Evolutionary conservation across 768 basidiomycete genomes (phyloP), one percentile per base, ranked within the genome.

Genomic region (Tricholoma bakamatsutake): DNA sequence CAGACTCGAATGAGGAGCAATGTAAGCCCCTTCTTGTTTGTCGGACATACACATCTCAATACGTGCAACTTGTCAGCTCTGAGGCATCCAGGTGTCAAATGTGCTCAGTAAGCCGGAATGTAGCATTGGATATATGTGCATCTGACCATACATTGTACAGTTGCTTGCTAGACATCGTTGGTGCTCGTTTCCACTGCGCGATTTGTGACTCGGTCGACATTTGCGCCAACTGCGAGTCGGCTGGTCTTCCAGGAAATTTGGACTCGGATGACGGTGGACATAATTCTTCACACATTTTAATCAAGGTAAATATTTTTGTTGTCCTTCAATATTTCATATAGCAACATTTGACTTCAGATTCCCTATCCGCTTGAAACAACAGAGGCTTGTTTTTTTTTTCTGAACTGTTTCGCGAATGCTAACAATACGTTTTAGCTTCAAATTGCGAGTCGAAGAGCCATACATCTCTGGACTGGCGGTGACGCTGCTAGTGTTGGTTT

Each of bases 141-240:
- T 39, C 51, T 55, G 35, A 57, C 53, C 8, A 42, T 34, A 53
- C 31, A 7, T 33, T 45, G 47, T 49, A 17, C 62, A 94, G 94
- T 62, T 98, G 94, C 66, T 72, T 89, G 56, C 84, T 87, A 60
- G 92, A 93, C 60, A 95, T 98, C 59, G 80, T 95, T 24, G 95
- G 95, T 15, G 91, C 93, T 13, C 81, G 91, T 4, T 97, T 93
- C 70, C 95, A 93, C 63, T 98, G 95, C 63, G 90, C 90, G 9
- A 84, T 91, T 18, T 98, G 95, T 66, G 82, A 87, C 39, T 81
- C 84, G 7, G 79, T 92, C 39, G 90, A 93, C 62, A 92, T 93
- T 33, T 93, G 92, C 61, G 80, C 87, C 15, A 90, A 91, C 60
- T 93, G 91, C 66, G 91, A 93, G 67, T 86, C 88, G 10, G 90